phyloP scores from a whole-genome alignment of 139 green algal species.

The Pleodorina starrii region DNA sequence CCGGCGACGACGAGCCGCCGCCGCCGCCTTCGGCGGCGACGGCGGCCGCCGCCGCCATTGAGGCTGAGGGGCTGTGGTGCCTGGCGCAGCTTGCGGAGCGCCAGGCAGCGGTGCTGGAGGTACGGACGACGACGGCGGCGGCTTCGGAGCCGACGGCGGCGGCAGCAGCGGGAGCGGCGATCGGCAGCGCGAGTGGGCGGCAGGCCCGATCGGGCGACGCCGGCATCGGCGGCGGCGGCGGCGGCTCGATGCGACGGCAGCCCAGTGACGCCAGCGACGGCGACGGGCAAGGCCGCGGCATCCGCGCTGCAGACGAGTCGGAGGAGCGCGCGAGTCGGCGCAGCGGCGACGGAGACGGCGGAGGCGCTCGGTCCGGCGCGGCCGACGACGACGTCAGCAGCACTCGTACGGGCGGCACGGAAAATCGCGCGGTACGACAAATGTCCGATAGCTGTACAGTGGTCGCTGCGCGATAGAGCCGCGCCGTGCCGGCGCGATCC shows the following conservation, averaged over 20 bases:
- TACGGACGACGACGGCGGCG: background rate
- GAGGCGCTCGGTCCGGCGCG: background rate
- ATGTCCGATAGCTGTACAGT: too few relatives aligned
- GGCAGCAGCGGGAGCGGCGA: background rate
- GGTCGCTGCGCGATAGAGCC: background rate
- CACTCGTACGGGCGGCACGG: background rate
- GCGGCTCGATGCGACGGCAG: background rate
- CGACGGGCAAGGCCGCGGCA: background rate
- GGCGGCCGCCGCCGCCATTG: background rate
- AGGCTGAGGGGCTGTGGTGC: slow-evolving; percentile 48
- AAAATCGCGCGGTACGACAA: slow-evolving; percentile 10
- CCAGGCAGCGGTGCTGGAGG: slow-evolving; percentile 37
- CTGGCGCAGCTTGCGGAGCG: slow-evolving; percentile 48
- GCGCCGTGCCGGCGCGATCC: too few relatives aligned
- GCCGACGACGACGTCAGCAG: background rate
- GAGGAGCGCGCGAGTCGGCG: too few relatives aligned
- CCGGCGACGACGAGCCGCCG: background rate
- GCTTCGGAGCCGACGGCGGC: background rate
- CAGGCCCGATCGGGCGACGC: background rate
- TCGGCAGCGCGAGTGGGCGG: background rate
- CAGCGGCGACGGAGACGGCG: background rate
- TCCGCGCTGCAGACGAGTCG: too few relatives aligned
- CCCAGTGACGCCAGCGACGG: background rate
- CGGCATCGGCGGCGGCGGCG: background rate
- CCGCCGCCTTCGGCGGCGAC: background rate